A percentile compares a stretch with the other conserved stretches of the same genome.
phyloP scores from a whole-genome alignment of 1,284 basidiomycete genomes.

The Apiotrichum mycotoxinovorans region DNA sequence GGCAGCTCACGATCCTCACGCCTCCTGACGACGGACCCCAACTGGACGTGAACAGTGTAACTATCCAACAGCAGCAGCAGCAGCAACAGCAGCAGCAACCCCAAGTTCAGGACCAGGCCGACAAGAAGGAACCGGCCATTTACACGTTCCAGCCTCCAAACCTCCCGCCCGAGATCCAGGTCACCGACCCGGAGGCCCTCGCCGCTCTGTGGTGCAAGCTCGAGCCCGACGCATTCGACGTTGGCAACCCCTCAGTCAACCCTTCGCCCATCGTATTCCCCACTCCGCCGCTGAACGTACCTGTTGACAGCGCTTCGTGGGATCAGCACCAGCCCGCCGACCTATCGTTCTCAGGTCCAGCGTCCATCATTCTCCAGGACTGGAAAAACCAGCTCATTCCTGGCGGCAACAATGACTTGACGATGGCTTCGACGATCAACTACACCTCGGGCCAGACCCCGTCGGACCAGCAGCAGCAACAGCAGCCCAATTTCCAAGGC shows the following conservation, averaged over 20 bases:
- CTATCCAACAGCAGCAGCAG: not conserved
- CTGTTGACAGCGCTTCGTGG: not conserved
- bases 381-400: not conserved
- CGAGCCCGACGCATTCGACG: conserved; percentile 1
- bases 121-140: not conserved
- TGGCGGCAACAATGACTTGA: not conserved
- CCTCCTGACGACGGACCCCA: not conserved
- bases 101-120: not conserved
- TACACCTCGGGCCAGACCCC: not conserved
- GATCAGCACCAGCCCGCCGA: not conserved
- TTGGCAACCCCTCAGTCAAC: not conserved
- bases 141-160: conserved; percentile 1
- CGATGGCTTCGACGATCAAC: not conserved
- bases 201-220: conserved; percentile 23
- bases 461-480: not conserved
- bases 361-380: not conserved
- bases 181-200: conserved; percentile 5
- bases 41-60: not conserved
- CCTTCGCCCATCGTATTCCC: not conserved
- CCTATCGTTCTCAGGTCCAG: not conserved
- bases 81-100: not conserved
- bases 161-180: not conserved
- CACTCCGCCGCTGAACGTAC: not conserved
- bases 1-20: not conserved
- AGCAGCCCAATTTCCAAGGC: not conserved